Evolutionary conservation across 768 basidiomycete genomes (phyloP).

Genomic region (Hygrocybe coccinea): DNA sequence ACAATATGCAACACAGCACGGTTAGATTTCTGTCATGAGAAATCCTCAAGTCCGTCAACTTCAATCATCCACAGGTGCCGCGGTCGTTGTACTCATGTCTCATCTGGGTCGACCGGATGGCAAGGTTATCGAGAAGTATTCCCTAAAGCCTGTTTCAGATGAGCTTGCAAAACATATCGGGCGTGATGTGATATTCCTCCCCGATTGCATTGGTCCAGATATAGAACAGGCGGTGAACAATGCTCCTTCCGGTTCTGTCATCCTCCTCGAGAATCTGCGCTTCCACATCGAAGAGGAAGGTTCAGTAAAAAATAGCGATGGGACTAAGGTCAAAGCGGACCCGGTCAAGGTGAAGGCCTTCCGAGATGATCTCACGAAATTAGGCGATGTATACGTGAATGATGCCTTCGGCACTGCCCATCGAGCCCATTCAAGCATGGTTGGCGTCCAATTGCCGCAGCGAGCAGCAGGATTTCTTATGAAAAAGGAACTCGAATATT

Average conservation of each 20-base stretch:
- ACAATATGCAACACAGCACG: constrained; percentile 84
- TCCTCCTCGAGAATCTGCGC: constrained; percentile 95
- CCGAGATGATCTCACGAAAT: constrained; percentile 79
- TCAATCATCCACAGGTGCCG: constrained; percentile 57
- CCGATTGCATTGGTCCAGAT: constrained; percentile 81
- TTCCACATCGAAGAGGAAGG: constrained; percentile 99
- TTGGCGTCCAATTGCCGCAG: constrained; percentile 88
- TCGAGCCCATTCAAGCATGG: constrained; percentile 98
- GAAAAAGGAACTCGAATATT: constrained; percentile 98
- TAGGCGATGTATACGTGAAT: constrained; percentile 97
- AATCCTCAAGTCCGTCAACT: constrained; percentile 9
- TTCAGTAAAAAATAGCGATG: constrained; percentile 87
- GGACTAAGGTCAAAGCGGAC: constrained; percentile 92
- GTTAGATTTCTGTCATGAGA: constrained; percentile 30
- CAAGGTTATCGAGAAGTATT: constrained; percentile 82
- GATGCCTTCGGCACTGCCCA: constrained; percentile 99
- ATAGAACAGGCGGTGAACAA: constrained; percentile 73
- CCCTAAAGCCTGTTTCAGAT: constrained; percentile 77
- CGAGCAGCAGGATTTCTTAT: constrained; percentile 94
- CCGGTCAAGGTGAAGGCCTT: constrained; percentile 74
- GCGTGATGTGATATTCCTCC: constrained; percentile 73
- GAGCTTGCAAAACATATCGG: constrained; percentile 73
- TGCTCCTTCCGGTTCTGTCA: constrained; percentile 61
- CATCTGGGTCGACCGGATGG: constrained; percentile 97
- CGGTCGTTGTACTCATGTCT: constrained; percentile 89